Conservation (phyloP, 176 grass and related monocot genomes). For the Pontederia paniculata region DNA sequence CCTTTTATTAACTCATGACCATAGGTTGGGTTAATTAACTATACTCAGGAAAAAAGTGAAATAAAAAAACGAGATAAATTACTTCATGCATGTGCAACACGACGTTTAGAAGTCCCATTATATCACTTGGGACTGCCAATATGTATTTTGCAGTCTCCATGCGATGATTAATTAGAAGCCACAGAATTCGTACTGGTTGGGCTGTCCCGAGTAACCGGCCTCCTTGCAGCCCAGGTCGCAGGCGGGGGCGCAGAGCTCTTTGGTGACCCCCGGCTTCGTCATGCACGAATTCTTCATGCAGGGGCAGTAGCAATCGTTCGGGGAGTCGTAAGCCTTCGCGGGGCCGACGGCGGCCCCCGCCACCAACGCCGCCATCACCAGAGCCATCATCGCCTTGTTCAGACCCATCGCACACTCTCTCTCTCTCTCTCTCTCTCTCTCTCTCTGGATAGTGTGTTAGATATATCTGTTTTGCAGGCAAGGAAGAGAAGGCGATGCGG, state of each 20-base stretch:
- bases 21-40: too few relatives aligned
- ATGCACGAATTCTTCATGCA: conserved; percentile 8
- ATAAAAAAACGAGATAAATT: too few relatives aligned
- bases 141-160: too few relatives aligned
- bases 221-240: conserved; percentile 1
- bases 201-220: background rate
- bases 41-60: too few relatives aligned
- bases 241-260: background rate
- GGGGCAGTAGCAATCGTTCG: background rate
- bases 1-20: too few relatives aligned
- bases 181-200: conserved; percentile 2
- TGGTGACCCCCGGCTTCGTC: background rate
- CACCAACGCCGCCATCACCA: background rate
- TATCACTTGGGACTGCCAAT: too few relatives aligned
- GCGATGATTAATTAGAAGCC: conserved; percentile 8
- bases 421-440: too few relatives aligned
- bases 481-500: too few relatives aligned
- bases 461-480: too few relatives aligned
- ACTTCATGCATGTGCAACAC: too few relatives aligned
- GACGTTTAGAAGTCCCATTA: too few relatives aligned
- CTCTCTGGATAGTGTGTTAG: too few relatives aligned
- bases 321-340: background rate
- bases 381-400: background rate
- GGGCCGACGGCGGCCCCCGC: background rate
- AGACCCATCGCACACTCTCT: background rate